Evolutionary conservation across 2,329 filamentous ascomycete species (phyloP).

Genomic region (Zymoseptoria pseudotritici): DNA sequence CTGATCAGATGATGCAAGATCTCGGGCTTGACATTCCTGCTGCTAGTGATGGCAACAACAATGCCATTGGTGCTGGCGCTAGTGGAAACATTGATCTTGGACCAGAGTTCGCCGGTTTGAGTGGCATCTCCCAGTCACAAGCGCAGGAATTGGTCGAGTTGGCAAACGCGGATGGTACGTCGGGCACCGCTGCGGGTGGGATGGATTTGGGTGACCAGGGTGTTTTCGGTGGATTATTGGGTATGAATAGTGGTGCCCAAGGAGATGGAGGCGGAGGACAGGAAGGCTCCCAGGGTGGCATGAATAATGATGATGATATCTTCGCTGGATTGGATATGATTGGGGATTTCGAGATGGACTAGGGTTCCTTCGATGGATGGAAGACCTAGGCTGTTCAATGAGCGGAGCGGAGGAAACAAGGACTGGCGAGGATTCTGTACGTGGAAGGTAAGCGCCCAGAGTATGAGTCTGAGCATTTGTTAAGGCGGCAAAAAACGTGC

Average conservation of each 20-base stretch:
- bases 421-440: too few relatives aligned
- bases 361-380: not conserved
- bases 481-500: too few relatives aligned
- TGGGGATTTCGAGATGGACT: not conserved
- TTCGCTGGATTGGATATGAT: slow-evolving; percentile 38
- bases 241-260: slow-evolving; percentile 11
- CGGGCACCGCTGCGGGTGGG: slow-evolving; percentile 1
- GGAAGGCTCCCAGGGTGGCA: slow-evolving; percentile 19
- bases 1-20: slow-evolving; percentile 30
- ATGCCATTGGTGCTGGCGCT: slow-evolving; percentile 10
- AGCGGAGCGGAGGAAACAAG: too few relatives aligned
- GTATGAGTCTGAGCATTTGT: too few relatives aligned
- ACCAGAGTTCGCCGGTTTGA: slow-evolving; percentile 10
- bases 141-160: slow-evolving; percentile 20
- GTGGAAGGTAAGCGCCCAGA: too few relatives aligned
- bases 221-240: slow-evolving; percentile 6
- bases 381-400: too few relatives aligned
- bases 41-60: slow-evolving; percentile 8
- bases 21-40: slow-evolving; percentile 24
- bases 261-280: slow-evolving; percentile 13
- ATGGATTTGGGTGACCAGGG: slow-evolving; percentile 21
- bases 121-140: slow-evolving; percentile 5
- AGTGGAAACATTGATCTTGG: slow-evolving; percentile 16
- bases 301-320: slow-evolving; percentile 33
- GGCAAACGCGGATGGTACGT: not conserved